These are phyloP conservation scores for Neospora caninum DNA, from an alignment of 169 alveolate species.

Conservation along the genomic window DNA sequence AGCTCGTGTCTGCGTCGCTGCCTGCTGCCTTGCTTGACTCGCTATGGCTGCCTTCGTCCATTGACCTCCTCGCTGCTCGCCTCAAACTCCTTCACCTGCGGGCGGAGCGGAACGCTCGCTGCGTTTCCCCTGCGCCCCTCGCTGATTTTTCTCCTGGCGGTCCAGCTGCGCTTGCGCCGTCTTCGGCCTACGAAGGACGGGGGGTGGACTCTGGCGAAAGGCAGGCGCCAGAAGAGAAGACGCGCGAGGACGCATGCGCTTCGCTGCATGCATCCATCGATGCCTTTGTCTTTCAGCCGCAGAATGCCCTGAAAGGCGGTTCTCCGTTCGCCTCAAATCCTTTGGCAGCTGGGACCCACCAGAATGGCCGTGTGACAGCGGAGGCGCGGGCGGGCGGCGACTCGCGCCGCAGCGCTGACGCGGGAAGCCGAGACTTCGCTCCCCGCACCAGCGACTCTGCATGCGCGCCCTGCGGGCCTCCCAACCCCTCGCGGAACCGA, in stretches of 20 bases:
- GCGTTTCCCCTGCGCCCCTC: background rate
- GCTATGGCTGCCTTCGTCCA: background rate
- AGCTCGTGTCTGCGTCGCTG: background rate
- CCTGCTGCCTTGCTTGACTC: background rate
- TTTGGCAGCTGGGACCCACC: no score
- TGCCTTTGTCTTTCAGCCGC: no score
- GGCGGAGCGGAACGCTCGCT: conserved; percentile 22
- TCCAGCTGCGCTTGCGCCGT: background rate
- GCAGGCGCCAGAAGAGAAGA: background rate
- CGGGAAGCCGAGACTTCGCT: no score
- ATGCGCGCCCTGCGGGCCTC: no score
- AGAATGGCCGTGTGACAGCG: no score
- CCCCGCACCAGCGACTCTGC: no score
- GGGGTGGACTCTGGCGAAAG: background rate
- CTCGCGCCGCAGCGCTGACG: no score
- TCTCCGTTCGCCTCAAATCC: no score
- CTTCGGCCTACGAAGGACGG: background rate
- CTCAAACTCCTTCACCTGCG: conserved; percentile 39
- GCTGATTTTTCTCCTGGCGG: background rate
- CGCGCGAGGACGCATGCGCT: background rate
- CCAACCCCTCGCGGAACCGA: no score
- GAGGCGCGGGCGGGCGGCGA: no score
- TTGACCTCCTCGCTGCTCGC: conserved; percentile 50
- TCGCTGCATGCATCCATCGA: no score
- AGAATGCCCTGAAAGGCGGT: no score